Evolutionary conservation across 345 rosid species (phyloP), one percentile per base, ranked within the genome.

Genomic region (Eutrema heterophyllum): DNA sequence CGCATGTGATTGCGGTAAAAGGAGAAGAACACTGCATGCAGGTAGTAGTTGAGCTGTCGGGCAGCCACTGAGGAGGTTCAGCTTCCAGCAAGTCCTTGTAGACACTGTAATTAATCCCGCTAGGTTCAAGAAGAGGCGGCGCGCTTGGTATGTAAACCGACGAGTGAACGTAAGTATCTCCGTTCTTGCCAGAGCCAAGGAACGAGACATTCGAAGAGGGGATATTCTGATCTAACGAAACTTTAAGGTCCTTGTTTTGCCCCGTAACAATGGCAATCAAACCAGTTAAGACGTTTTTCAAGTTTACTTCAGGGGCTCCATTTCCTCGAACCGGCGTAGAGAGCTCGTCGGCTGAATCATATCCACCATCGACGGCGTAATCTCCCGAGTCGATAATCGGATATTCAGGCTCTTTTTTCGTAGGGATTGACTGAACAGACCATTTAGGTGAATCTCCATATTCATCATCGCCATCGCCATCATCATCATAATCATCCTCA

Each of bases 91-190:
- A 76, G 48, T 87, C 96, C 76, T 88, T 92, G 77, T 86, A 84
- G 39, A 83, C 90, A 74, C 62, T 76, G 66, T 82, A 85, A 52
- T 84, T 82, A 39, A 81, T 81, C 68, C 89, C 86, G 63, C 57
- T 81, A 0, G 92, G 83, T 62, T 86, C 96, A 18, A 87, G 71
- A 54, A 95, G 97, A 6, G 99, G 99, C 0, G 98, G 99, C 0
- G 99, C 99, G 78, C 97, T 95, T 0, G 98, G 99, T 61, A 85
- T 88, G 74, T 90, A 95, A 75, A 95, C 99, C 0, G 99, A 92
- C 10, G 97, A 83, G 78, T 94, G 90, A 77, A 94, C 54, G 48
- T 72, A 85, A 0, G 95, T 85, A 58, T 91, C 95, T 14, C 98
- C 97, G 51, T 89, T 84, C 79, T 87, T 86, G 55, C 67, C 79